phyloP scores from a whole-genome alignment of 176 grass and related monocot genomes.

The Carex myosuroides region DNA sequence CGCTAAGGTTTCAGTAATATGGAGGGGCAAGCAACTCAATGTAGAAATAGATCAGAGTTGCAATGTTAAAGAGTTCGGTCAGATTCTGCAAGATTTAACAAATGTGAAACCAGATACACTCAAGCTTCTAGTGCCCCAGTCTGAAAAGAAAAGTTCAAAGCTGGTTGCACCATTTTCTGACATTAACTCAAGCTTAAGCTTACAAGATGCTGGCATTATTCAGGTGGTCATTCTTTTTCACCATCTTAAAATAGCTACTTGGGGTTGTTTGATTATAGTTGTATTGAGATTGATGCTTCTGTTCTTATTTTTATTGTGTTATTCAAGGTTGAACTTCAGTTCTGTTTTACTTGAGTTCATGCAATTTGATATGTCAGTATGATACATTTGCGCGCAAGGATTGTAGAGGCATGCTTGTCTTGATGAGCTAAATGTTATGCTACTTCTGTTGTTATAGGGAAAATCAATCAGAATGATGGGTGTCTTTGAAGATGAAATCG shows the following conservation, averaged over 20 bases:
- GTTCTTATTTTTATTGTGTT: background rate
- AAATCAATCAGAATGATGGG: conserved; percentile 91
- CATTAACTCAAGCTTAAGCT: conserved; percentile 38
- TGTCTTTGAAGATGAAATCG: conserved; percentile 79
- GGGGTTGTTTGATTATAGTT: background rate
- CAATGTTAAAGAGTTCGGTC: conserved; percentile 67
- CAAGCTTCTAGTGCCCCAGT: conserved; percentile 72
- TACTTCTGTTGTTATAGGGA: conserved; percentile 28
- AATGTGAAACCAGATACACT: conserved; percentile 82
- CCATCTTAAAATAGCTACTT: background rate
- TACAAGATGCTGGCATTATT: conserved; percentile 61
- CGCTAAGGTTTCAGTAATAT: conserved; percentile 51
- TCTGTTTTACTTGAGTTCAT: conserved; percentile 2
- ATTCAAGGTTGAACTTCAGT: background rate
- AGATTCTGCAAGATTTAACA: conserved; percentile 68
- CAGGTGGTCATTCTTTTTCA: conserved; percentile 29
- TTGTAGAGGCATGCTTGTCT: background rate
- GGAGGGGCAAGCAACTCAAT: conserved; percentile 70
- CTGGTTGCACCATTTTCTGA: conserved; percentile 59
- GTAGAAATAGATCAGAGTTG: conserved; percentile 60
- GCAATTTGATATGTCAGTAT: background rate
- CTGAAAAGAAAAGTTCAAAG: conserved; percentile 69
- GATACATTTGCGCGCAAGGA: background rate
- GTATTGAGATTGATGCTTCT: conserved; percentile 21
- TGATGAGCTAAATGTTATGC: background rate